Evolutionary conservation across 768 basidiomycete genomes (phyloP).

Genomic region (Boletus reticuloceps): DNA sequence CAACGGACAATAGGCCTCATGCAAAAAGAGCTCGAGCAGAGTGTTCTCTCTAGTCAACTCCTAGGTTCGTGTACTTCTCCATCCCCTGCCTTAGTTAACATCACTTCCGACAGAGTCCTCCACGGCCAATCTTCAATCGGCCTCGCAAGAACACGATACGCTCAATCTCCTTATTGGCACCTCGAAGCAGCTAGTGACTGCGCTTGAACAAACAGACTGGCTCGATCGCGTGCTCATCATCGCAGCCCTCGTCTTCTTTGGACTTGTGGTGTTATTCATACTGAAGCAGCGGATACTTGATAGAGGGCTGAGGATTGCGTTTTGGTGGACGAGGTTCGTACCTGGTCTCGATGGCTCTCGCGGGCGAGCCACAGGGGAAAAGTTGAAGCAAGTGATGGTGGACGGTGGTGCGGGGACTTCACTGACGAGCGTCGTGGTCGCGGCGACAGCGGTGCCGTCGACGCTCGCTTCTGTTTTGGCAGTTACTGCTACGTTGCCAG

Average conservation of each 20-base stretch:
- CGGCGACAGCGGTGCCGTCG: constrained; percentile 3
- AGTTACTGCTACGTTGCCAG: constrained; percentile 1
- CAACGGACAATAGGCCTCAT: constrained; percentile 81
- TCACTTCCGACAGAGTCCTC: constrained; percentile 57
- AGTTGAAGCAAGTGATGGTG: constrained; percentile 6
- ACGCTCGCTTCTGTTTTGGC: constrained; percentile 14
- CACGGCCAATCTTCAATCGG: constrained; percentile 69
- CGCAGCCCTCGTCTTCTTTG: constrained; percentile 76
- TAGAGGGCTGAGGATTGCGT: constrained; percentile 70
- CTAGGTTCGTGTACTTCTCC: constrained; percentile 51
- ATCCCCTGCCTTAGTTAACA: background rate
- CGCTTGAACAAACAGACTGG: constrained; percentile 89
- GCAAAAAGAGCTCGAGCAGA: constrained; percentile 90
- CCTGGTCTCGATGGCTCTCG: constrained; percentile 34
- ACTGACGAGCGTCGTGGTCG: constrained; percentile 5
- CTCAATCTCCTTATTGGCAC: constrained; percentile 69
- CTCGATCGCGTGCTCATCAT: constrained; percentile 87
- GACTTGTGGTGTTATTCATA: constrained; percentile 81
- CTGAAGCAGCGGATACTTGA: constrained; percentile 86
- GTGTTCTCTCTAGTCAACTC: constrained; percentile 81
- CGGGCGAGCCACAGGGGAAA: background rate
- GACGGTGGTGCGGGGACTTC: background rate
- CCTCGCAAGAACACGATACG: constrained; percentile 74
- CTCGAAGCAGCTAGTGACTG: constrained; percentile 82
- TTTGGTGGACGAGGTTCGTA: constrained; percentile 85